These are phyloP conservation scores for Ceratobasidium sp. DNA, from an alignment of 1,284 basidiomycete species.

Conservation along the genomic window DNA sequence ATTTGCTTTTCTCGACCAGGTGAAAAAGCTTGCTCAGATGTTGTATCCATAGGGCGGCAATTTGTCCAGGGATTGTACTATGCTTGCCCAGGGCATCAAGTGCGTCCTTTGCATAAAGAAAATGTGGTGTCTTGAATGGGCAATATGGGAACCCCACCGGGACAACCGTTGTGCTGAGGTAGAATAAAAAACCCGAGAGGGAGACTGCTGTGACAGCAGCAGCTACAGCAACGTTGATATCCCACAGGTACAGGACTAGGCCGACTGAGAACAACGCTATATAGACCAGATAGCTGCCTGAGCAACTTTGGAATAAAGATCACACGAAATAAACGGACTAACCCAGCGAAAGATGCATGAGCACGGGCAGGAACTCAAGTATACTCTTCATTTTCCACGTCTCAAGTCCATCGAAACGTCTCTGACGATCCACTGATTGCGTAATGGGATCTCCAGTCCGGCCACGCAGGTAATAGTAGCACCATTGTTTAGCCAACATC, in stretches of 20 bases:
- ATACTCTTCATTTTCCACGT: constrained; percentile 26
- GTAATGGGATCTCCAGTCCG: constrained; percentile 22
- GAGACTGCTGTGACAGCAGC: constrained; percentile 4
- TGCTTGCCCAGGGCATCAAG: background rate
- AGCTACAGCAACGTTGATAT: constrained; percentile 21
- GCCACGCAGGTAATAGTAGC: constrained; percentile 15
- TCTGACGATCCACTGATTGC: constrained; percentile 25
- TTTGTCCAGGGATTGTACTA: too few relatives aligned
- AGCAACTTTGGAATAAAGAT: background rate
- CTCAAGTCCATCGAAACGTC: constrained; percentile 9
- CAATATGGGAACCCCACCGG: constrained; percentile 8
- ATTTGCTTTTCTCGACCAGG: too few relatives aligned
- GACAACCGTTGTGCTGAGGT: constrained; percentile 7
- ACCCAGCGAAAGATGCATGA: constrained; percentile 28
- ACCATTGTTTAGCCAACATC: constrained; percentile 40
- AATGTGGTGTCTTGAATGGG: constrained; percentile 25
- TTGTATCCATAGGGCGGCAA: too few relatives aligned
- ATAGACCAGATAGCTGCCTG: background rate
- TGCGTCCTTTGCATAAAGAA: background rate
- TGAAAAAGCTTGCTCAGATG: too few relatives aligned
- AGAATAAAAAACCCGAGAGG: background rate
- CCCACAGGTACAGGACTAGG: constrained; percentile 24
- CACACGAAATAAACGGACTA: background rate
- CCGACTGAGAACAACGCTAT: constrained; percentile 26
- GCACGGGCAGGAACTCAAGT: constrained; percentile 11